These are phyloP conservation scores for Colletotrichum spinosum DNA, from an alignment of 2,329 filamentous ascomycete genomes.

Conservation along the genomic window DNA sequence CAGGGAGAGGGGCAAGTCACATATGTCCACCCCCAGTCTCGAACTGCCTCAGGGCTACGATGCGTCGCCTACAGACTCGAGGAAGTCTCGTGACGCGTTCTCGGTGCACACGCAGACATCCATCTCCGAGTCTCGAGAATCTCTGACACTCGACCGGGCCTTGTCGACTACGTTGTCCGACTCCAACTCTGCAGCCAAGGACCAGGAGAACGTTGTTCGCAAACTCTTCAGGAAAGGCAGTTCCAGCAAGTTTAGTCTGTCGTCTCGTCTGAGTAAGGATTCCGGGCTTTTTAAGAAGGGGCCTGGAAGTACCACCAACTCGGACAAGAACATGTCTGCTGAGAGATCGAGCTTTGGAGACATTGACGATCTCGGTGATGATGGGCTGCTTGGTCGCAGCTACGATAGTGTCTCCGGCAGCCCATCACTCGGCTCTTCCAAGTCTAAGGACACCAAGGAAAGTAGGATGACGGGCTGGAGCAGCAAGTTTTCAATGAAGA, in stretches of 20 bases:
- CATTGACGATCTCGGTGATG: constrained; percentile 63
- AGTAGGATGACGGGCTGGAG: constrained; percentile 63
- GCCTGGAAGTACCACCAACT: constrained; percentile 66
- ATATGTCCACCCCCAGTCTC: constrained; percentile 50
- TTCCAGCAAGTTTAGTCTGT: constrained; percentile 73
- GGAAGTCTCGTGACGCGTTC: constrained; percentile 66
- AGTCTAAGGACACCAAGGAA: constrained; percentile 59
- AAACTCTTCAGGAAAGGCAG: constrained; percentile 75
- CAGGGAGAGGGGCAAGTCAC: constrained; percentile 51
- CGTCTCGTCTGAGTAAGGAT: constrained; percentile 67
- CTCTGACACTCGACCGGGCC: constrained; percentile 65
- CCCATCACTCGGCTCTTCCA: constrained; percentile 65
- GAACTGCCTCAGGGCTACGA: constrained; percentile 53
- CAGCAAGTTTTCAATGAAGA: constrained; percentile 68
- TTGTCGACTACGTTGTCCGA: constrained; percentile 70
- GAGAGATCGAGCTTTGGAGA: constrained; percentile 71
- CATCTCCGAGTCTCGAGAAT: constrained; percentile 68
- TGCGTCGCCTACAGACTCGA: constrained; percentile 64
- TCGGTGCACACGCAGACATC: constrained; percentile 70
- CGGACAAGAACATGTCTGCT: constrained; percentile 66
- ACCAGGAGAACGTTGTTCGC: constrained; percentile 68
- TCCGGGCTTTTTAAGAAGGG: constrained; percentile 69
- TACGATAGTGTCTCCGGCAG: constrained; percentile 68
- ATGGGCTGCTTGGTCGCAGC: constrained; percentile 59
- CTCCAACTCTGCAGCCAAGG: constrained; percentile 56